Conservation (phyloP, 495 filamentous ascomycete species). For the Penicillium bialowiezense region DNA sequence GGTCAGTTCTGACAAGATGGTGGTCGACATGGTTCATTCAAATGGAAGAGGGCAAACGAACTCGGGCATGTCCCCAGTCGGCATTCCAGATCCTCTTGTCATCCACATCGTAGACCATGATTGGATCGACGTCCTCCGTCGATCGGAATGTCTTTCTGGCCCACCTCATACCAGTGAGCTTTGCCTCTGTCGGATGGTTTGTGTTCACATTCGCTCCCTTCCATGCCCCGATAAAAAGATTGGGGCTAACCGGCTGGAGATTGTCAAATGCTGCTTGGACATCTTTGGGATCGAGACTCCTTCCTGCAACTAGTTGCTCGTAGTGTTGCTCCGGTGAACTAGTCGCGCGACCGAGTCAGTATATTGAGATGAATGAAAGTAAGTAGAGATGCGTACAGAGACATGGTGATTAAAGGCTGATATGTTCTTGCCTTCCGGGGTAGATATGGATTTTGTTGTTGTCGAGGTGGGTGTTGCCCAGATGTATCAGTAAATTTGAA, state of each 20-base stretch:
- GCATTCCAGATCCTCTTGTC: constrained; percentile 10
- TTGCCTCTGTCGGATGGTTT: constrained; percentile 19
- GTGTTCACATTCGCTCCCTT: constrained; percentile 24
- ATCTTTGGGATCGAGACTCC: constrained; percentile 8
- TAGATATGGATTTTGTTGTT: no score
- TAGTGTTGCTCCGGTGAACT: constrained; percentile 17
- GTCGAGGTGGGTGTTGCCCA: no score
- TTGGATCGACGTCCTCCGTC: constrained; percentile 28
- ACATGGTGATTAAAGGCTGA: no score
- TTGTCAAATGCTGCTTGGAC: constrained; percentile 13
- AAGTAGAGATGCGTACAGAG: not conserved
- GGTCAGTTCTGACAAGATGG: no score
- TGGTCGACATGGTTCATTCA: no score
- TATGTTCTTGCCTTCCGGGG: no score
- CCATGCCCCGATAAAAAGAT: constrained; percentile 21
- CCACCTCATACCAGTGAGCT: constrained; percentile 18
- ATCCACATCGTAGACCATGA: constrained; percentile 19
- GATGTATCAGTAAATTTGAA: no score
- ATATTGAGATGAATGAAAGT: not conserved
- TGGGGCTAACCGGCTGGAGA: constrained; percentile 10
- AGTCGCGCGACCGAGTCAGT: not conserved
- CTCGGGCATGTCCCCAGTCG: constrained; percentile 16
- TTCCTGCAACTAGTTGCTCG: constrained; percentile 6
- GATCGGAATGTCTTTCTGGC: constrained; percentile 26
- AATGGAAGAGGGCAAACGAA: constrained; percentile 1